Evolutionary conservation across 1,284 basidiomycete genomes (phyloP).

Genomic region (Ceratobasidium sp.): DNA sequence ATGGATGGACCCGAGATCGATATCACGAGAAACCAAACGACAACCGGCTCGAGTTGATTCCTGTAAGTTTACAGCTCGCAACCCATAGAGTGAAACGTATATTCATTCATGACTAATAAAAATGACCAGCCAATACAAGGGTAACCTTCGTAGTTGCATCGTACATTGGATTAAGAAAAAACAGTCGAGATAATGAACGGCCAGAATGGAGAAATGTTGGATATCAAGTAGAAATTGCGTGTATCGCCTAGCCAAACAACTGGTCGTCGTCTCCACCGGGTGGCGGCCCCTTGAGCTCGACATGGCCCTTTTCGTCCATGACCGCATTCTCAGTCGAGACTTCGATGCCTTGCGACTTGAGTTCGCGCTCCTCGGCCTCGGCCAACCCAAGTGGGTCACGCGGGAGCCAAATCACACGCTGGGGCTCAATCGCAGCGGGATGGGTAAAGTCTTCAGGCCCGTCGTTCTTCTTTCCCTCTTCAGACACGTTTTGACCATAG

Average conservation of each 20-base stretch:
- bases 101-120: too few species aligned
- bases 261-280: constrained; percentile 42
- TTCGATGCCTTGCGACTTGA: constrained; percentile 63
- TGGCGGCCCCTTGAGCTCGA: constrained; percentile 57
- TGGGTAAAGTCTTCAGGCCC: constrained; percentile 71
- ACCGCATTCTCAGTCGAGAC: constrained; percentile 62
- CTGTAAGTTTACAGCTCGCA: too few species aligned
- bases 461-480: constrained; percentile 39
- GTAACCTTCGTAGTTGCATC: background rate
- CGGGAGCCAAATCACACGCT: constrained; percentile 83
- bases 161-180: background rate
- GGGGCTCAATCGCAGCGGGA: constrained; percentile 75
- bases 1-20: too few species aligned
- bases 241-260: constrained; percentile 17
- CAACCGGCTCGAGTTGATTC: too few species aligned
- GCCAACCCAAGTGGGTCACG: constrained; percentile 70
- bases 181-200: background rate
- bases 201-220: background rate
- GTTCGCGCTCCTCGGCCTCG: constrained; percentile 66
- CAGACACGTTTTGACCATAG: constrained; percentile 12
- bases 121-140: too few species aligned
- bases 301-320: constrained; percentile 73
- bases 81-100: too few species aligned
- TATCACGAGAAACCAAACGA: too few species aligned
- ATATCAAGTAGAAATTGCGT: background rate